Conservation (phyloP, 1,139 yeast genomes). For the Scheffersomyces insectosa region DNA sequence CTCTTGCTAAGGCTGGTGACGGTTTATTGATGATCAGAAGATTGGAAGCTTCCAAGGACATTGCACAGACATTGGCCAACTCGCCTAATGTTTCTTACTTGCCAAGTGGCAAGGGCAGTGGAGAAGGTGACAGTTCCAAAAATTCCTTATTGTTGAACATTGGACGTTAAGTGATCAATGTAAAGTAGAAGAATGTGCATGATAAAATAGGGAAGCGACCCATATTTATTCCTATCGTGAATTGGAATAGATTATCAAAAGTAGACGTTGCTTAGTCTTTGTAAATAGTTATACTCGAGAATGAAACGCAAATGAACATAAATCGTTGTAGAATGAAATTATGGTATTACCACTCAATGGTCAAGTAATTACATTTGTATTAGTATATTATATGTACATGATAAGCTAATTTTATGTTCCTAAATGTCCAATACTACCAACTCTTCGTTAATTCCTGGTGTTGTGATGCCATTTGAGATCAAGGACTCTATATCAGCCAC, state of each 20-base stretch:
- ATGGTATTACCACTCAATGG: not conserved
- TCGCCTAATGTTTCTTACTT: conserved; percentile 90
- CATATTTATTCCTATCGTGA: no score
- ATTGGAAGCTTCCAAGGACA: conserved; percentile 94
- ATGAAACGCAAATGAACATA: no score
- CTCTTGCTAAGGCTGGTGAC: conserved; percentile 92
- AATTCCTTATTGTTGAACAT: conserved; percentile 43
- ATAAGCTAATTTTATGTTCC: not conserved
- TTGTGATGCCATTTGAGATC: conserved; percentile 55
- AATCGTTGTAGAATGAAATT: no score
- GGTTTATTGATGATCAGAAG: conserved; percentile 93
- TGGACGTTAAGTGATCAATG: conserved; percentile 25
- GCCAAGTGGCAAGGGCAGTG: conserved; percentile 55
- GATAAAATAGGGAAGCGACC: no score
- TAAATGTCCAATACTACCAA: conserved; percentile 42
- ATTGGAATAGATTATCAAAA: no score
- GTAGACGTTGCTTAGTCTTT: no score
- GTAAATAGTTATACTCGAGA: no score
- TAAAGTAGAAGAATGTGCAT: no score
- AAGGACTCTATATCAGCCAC: conserved; percentile 73
- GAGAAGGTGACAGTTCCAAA: conserved; percentile 28
- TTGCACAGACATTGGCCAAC: conserved; percentile 81
- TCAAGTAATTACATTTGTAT: not conserved
- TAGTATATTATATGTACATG: not conserved
- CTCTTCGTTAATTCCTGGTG: conserved; percentile 52